These are phyloP conservation scores for Peronospora tabacina DNA, from an alignment of 352 stramenopile genomes.

Conservation along the genomic window DNA sequence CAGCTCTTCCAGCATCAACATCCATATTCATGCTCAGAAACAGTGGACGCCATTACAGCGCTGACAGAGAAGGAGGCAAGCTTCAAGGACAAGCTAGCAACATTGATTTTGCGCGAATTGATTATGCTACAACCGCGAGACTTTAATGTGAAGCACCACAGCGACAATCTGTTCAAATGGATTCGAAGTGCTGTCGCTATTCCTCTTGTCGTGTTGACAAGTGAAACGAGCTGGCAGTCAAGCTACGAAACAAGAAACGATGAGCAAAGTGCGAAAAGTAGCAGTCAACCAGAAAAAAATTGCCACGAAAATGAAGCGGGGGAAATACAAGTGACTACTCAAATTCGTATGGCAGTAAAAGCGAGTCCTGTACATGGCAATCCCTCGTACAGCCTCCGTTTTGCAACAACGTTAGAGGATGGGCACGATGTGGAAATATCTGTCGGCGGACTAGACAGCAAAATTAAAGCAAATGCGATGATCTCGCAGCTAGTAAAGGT, in stretches of 20 bases:
- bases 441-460: constrained; percentile 27
- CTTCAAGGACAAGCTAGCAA: constrained; percentile 11
- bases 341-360: constrained; percentile 29
- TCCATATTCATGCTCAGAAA: constrained; percentile 3
- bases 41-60: constrained; percentile 4
- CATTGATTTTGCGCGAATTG: constrained; percentile 24
- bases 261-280: not conserved
- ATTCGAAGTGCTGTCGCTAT: constrained; percentile 25
- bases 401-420: constrained; percentile 16
- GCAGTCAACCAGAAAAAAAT: not conserved
- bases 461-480: constrained; percentile 21
- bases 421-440: constrained; percentile 20
- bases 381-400: constrained; percentile 26
- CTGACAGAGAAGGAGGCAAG: constrained; percentile 16
- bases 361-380: constrained; percentile 22
- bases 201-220: constrained; percentile 6
- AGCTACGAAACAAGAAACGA: constrained; percentile 1
- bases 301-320: constrained; percentile 1
- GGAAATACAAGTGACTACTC: constrained; percentile 1
- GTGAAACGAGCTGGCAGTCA: not conserved
- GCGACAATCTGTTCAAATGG: constrained; percentile 16
- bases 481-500: constrained; percentile 19
- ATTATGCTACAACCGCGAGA: constrained; percentile 19
- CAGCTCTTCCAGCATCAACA: constrained; percentile 18
- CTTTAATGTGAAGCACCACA: constrained; percentile 11